Percentiles rank a stretch among this genome's conserved stretches.
These are phyloP conservation scores for Plantago ovata DNA, from an alignment of 257 asterid species.

Conservation along the genomic window DNA sequence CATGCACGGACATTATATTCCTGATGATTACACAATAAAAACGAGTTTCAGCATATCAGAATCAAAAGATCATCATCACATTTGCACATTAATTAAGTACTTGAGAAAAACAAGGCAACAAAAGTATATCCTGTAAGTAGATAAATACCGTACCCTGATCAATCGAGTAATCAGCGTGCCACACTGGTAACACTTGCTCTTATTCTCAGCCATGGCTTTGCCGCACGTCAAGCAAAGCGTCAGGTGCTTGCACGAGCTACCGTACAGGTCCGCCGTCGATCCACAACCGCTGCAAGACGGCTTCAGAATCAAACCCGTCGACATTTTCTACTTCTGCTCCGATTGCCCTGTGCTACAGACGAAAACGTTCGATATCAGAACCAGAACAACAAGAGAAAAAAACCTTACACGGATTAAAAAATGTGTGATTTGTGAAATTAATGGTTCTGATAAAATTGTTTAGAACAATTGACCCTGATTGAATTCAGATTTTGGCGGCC, in stretches of 20 bases:
- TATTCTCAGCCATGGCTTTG: slow-evolving; percentile 72
- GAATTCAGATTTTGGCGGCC: too few species aligned
- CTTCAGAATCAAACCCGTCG: slow-evolving; percentile 73
- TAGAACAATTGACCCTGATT: too few species aligned
- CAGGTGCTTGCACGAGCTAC: slow-evolving; percentile 86
- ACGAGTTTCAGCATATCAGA: slow-evolving; percentile 1
- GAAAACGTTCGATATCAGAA: neutral
- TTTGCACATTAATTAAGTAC: slow-evolving; percentile 3
- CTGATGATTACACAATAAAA: slow-evolving; percentile 39
- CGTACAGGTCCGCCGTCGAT: slow-evolving; percentile 74
- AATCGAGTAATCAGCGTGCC: slow-evolving; percentile 71
- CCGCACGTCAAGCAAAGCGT: slow-evolving; percentile 85
- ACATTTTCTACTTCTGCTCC: slow-evolving; percentile 30
- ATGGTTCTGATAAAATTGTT: too few species aligned
- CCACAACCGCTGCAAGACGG: slow-evolving; percentile 83
- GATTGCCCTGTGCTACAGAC: slow-evolving; percentile 28
- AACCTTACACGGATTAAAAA: too few species aligned
- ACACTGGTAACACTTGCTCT: slow-evolving; percentile 70
- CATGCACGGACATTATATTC: slow-evolving; percentile 90
- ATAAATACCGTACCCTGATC: slow-evolving; percentile 52
- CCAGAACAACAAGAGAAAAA: slow-evolving; percentile 1
- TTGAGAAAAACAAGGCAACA: neutral
- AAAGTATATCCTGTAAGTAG: too few species aligned
- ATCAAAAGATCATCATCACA: slow-evolving; percentile 2
- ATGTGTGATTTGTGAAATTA: too few species aligned